Conservation (phyloP, 352 stramenopile species). For the Peronosclerospora sorghi region DNA sequence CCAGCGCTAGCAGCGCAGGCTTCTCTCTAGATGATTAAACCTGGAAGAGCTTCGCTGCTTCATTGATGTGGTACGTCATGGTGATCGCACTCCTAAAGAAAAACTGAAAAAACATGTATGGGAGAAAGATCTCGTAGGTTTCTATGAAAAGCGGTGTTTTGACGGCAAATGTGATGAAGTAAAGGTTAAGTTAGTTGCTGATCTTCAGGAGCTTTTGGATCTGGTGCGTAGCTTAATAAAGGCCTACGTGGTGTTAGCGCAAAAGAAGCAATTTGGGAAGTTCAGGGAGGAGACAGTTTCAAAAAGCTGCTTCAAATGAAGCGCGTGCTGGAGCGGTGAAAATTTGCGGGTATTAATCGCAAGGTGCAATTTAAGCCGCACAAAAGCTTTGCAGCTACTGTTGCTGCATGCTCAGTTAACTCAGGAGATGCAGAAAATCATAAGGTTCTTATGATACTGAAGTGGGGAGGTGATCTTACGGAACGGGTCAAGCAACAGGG, state of each 20-base stretch:
- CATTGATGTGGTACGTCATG: conserved; percentile 97
- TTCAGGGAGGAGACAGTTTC: conserved; percentile 78
- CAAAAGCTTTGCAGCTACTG: conserved; percentile 39
- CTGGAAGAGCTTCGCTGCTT: conserved; percentile 97
- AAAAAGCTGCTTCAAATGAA: conserved; percentile 93
- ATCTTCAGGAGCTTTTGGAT: conserved; percentile 75
- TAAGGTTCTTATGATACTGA: conserved; percentile 97
- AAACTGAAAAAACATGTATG: conserved; percentile 94
- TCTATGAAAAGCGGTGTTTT: conserved; percentile 58
- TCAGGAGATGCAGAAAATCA: conserved; percentile 37
- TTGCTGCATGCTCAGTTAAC: conserved; percentile 13
- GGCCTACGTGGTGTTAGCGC: conserved; percentile 64
- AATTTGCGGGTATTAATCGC: conserved; percentile 95
- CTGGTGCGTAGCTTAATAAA: conserved; percentile 76
- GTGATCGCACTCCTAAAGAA: conserved; percentile 98
- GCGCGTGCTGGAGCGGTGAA: conserved; percentile 94
- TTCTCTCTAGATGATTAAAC: conserved; percentile 48
- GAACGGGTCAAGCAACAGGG: conserved; percentile 95
- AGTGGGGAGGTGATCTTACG: conserved; percentile 98
- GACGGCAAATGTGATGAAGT: conserved; percentile 77
- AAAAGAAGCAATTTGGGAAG: conserved; percentile 79
- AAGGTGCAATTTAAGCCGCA: conserved; percentile 89
- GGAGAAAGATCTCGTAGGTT: conserved; percentile 75
- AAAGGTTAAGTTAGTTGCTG: conserved; percentile 71
- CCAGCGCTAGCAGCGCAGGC: conserved; percentile 34